Evolutionary conservation across 2,329 filamentous ascomycete species (phyloP), one percentile per base, ranked within the genome.

Genomic region (Chaetomium olivaceum): DNA sequence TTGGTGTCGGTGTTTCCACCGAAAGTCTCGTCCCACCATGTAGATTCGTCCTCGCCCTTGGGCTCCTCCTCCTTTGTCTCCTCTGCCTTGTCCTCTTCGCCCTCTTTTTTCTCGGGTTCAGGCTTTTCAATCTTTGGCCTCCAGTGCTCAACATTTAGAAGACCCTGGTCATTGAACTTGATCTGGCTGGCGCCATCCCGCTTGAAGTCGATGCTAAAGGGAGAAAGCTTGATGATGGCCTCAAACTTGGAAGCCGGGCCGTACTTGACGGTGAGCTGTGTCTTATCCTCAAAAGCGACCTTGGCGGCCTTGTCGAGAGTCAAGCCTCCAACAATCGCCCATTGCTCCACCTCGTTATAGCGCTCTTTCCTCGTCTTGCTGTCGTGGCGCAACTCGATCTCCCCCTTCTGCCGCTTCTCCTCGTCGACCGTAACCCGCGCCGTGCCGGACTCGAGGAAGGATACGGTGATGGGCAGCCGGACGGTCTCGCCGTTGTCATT

Each of bases 21-120:
- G 77, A 99, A 99, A 0, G 85, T 87, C 80, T 99, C 95, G 7
- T 99, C 95, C 95, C 95, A 99, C 92, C 93, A 97, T 3, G 93
- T 97, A 78, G 89, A 91, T 75, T 97, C 91, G 70, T 95, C 91
- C 69, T 90, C 87, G 16, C 82, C 83, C 81, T 77, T 4, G 75
- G 69, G 75, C 52, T 78, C 75, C 58, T 73, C 71, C 46, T 78
- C 71, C 46, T 78, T 77, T 68, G 33, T 21, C 25, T 82, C 81
- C 63, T 80, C 83, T 61, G 87, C 85, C 70, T 83, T 81, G 69
- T 85, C 86, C 69, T 83, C 81, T 76, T 80, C 83, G 64, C 88
- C 86, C 69, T 84, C 81, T 67, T 83, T 81, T 70, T 86, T 87
- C 69, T 83, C 81, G 2, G 77, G 74, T 66, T 74, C 74, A 9